A percentile compares a stretch with the other conserved stretches of the same genome.
Evolutionary conservation across 495 filamentous ascomycete species (phyloP).

Genomic region (Penicillium atrosanguineum): DNA sequence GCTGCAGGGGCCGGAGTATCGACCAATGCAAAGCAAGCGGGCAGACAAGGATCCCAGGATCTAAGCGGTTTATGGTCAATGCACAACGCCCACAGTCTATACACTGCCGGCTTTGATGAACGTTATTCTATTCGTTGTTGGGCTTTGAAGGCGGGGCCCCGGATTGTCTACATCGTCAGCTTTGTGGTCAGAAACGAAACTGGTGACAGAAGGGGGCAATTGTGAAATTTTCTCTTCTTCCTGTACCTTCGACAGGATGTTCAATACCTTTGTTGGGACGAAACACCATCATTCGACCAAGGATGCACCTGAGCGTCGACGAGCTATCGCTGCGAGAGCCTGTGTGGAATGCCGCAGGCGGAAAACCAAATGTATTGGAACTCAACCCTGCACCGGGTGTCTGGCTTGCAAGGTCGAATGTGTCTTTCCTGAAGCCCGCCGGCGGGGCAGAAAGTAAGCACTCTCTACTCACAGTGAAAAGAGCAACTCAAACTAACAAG

Average conservation of each 20-base stretch:
- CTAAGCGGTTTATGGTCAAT: conserved; percentile 7
- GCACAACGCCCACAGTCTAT: background rate
- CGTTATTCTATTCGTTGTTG: background rate
- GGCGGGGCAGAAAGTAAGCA: conserved; percentile 12
- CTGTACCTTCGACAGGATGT: conserved; percentile 2
- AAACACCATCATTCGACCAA: background rate
- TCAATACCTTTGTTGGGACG: conserved; percentile 15
- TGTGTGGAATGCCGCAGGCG: conserved; percentile 16
- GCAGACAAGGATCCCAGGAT: background rate
- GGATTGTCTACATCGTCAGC: conserved; percentile 11
- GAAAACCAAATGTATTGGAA: conserved; percentile 17
- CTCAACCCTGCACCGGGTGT: conserved; percentile 14
- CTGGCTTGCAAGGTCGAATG: conserved; percentile 16
- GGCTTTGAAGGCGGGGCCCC: conserved; percentile 11
- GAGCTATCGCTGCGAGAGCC: conserved; percentile 14
- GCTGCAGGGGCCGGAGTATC: background rate
- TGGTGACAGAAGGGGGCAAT: background rate
- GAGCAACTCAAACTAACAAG: background rate
- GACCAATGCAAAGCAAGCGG: background rate
- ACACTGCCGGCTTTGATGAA: background rate
- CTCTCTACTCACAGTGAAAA: background rate
- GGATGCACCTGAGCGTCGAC: conserved; percentile 9
- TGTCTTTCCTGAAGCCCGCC: conserved; percentile 14
- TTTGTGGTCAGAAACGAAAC: background rate
- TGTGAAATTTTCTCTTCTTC: background rate